phyloP scores from a whole-genome alignment of 345 rosid genomes.

The Firmiana major region DNA sequence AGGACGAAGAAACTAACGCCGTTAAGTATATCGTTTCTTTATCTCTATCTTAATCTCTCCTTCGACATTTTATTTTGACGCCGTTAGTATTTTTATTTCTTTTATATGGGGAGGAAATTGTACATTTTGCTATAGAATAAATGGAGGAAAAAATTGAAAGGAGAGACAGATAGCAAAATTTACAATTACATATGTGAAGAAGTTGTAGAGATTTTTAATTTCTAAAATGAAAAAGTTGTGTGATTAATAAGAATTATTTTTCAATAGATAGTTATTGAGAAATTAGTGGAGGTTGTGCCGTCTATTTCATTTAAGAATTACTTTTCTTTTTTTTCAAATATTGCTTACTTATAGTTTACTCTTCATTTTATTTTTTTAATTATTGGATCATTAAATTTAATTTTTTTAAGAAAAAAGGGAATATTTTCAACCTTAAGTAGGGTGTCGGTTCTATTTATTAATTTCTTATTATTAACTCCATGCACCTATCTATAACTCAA shows the following conservation, averaged over 20 bases:
- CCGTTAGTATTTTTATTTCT: neutral
- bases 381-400: neutral
- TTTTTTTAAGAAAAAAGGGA: neutral
- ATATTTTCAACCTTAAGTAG: neutral
- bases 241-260: slow-evolving; percentile 2
- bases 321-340: neutral
- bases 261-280: neutral
- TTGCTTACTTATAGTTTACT: neutral
- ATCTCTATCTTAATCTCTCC: neutral
- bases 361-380: neutral
- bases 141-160: neutral
- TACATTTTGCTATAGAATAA: slow-evolving; percentile 18
- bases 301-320: neutral
- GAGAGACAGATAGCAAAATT: slow-evolving; percentile 15
- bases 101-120: slow-evolving; percentile 6
- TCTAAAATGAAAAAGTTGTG: neutral
- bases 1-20: slow-evolving; percentile 2
- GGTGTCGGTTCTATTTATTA: neutral
- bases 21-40: slow-evolving; percentile 16
- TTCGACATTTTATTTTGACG: neutral
- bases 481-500: neutral
- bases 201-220: neutral
- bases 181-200: slow-evolving; percentile 10
- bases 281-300: neutral
- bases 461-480: neutral